Conservation (phyloP, 2,329 filamentous ascomycete species). For the Arthrocladium fulminans region DNA sequence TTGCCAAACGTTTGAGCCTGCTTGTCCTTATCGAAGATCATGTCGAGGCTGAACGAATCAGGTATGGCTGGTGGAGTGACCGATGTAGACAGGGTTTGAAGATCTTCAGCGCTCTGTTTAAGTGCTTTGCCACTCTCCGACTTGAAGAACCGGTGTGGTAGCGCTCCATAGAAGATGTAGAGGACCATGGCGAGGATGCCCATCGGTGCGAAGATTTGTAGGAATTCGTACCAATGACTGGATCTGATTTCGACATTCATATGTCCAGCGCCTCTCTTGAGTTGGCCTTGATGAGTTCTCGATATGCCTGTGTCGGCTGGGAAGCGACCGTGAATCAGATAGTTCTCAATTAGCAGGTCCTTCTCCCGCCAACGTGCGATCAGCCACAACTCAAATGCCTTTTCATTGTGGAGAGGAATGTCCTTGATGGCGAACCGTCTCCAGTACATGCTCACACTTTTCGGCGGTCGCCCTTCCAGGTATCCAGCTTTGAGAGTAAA, state of each 20-base stretch:
- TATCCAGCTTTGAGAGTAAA: conserved; percentile 72
- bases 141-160: conserved; percentile 24
- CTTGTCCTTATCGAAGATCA: conserved; percentile 19
- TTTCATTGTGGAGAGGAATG: conserved; percentile 61
- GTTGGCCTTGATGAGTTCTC: conserved; percentile 35
- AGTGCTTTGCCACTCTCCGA: conserved; percentile 21
- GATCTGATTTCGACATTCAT: conserved; percentile 27
- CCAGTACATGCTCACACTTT: conserved; percentile 87
- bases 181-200: conserved; percentile 26
- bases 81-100: conserved; percentile 14
- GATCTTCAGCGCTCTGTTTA: conserved; percentile 16
- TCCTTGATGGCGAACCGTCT: conserved; percentile 64
- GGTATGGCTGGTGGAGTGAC: conserved; percentile 12
- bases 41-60: conserved; percentile 16
- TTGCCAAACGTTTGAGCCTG: conserved; percentile 20
- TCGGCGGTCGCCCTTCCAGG: conserved; percentile 71
- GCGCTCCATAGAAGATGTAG: conserved; percentile 26
- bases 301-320: conserved; percentile 53
- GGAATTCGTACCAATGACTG: conserved; percentile 27
- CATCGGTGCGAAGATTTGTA: conserved; percentile 28
- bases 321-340: conserved; percentile 60
- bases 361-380: conserved; percentile 76
- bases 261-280: conserved; percentile 24
- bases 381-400: conserved; percentile 68
- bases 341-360: conserved; percentile 72